phyloP scores from a whole-genome alignment of 2,329 filamentous ascomycete species.

The Paecilomyces dactylethromorphus region DNA sequence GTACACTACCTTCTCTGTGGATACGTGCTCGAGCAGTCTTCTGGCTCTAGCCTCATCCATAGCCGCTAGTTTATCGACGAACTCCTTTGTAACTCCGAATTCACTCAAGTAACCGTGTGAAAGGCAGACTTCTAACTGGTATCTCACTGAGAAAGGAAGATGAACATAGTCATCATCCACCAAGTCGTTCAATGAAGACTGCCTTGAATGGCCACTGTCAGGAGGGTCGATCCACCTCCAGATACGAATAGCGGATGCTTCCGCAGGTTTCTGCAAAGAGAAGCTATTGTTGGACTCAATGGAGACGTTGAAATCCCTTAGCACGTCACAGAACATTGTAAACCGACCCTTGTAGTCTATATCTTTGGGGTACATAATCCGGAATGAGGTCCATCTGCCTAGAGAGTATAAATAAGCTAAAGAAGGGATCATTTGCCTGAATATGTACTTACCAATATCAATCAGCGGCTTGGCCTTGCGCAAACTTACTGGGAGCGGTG shows the following conservation, averaged over 20 bases:
- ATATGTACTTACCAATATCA: constrained; percentile 47
- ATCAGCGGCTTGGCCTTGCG: constrained; percentile 48
- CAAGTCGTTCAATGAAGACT: constrained; percentile 28
- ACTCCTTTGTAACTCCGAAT: constrained; percentile 61
- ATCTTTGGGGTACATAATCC: constrained; percentile 40
- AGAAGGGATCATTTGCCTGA: background rate
- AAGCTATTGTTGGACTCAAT: constrained; percentile 38
- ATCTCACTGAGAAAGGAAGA: constrained; percentile 68
- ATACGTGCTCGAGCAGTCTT: constrained; percentile 67
- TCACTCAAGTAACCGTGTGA: constrained; percentile 72
- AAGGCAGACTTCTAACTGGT: constrained; percentile 91
- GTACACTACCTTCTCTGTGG: constrained; percentile 55
- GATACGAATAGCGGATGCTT: constrained; percentile 11
- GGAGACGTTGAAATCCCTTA: constrained; percentile 67
- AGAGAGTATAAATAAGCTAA: background rate
- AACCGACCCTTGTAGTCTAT: constrained; percentile 28
- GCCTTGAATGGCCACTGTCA: constrained; percentile 10
- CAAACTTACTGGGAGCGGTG: constrained; percentile 36
- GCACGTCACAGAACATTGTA: constrained; percentile 42
- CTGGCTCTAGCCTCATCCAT: constrained; percentile 51
- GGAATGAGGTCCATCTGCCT: constrained; percentile 59
- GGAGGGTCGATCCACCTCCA: constrained; percentile 37
- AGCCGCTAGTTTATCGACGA: constrained; percentile 55
- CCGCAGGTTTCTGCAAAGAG: constrained; percentile 4
- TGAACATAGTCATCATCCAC: constrained; percentile 27